A percentile compares a stretch with the other conserved stretches of the same genome.
These are phyloP conservation scores for Candida loeiensis DNA, from an alignment of 805 yeast species.

Conservation along the genomic window DNA sequence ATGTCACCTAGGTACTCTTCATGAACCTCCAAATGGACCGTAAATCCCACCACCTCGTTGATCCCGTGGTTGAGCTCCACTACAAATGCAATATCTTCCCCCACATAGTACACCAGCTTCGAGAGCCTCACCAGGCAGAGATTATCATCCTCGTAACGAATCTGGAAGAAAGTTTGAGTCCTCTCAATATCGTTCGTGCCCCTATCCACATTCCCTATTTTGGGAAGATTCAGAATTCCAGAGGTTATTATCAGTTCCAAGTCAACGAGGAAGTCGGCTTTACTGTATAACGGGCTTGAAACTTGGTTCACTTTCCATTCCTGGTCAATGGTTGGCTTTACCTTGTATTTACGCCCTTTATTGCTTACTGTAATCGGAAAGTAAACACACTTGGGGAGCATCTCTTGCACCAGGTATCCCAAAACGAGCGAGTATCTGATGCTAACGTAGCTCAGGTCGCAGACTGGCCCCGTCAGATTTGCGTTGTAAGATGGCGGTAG, in stretches of 20 bases:
- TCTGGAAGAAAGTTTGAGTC: constrained; percentile 33
- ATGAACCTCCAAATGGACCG: constrained; percentile 37
- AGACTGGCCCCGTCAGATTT: constrained; percentile 36
- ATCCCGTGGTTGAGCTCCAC: constrained; percentile 14
- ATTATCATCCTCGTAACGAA: constrained; percentile 29
- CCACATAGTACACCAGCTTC: constrained; percentile 34
- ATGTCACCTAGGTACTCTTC: constrained; percentile 24
- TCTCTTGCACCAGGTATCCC: constrained; percentile 21
- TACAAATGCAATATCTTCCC: constrained; percentile 35
- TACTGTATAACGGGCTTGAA: constrained; percentile 1
- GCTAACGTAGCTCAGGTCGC: constrained; percentile 39
- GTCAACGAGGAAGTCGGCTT: constrained; percentile 24
- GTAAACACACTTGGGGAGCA: constrained; percentile 25
- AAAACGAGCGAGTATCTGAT: constrained; percentile 35
- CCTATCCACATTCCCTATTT: constrained; percentile 23
- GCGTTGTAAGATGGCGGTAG: constrained; percentile 42
- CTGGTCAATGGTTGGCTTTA: constrained; percentile 7
- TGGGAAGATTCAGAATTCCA: constrained; percentile 32
- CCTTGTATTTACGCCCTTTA: constrained; percentile 2
- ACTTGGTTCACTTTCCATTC: constrained; percentile 5
- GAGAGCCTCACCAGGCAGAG: constrained; percentile 33
- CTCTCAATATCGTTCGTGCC: constrained; percentile 3
- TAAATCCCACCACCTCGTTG: constrained; percentile 31
- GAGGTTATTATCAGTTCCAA: constrained; percentile 30
- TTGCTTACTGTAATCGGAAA: constrained; percentile 30